Base-by-base conservation (phyloP, 345 rosid genomes). In the Gossypium stocksii region DNA sequence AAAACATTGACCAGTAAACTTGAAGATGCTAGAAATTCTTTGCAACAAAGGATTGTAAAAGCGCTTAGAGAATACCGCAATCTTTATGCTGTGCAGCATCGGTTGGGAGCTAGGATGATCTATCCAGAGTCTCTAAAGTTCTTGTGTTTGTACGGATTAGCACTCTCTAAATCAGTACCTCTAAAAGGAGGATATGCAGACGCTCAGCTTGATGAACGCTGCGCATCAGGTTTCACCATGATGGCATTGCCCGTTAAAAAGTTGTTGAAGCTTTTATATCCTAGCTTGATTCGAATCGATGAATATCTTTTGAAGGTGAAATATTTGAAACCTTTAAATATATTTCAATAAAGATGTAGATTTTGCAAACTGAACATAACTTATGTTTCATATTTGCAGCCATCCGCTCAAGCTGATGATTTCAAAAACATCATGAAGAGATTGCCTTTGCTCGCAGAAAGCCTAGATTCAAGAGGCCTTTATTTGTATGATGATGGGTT, bases 171-270 rank as follows among this genome's bases (percentile, higher is more conserved):
- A 84, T 96, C 98, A 76, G 77, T 85, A 53, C 85, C 91, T 57
- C 93, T 96, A 27, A 89, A 84, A 76, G 98, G 97, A 88, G 97
- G 97, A 58, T 89, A 88, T 75, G 93, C 89, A 41, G 99, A 96
- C 86, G 88, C 83, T 78, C 83, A 83, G 74, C 95, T 96, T 65
- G 99, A 96, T 71, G 99, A 93, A 75, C 97, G 97, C 65, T 90
- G 95, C 83, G 97, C 98, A 22, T 95, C 91, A 23, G 97, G 99
- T 73, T 88, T 83, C 83, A 91, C 97, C n/a, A 87, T 90, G 95
- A 91, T 93, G 98, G 92, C 98, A 43, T 80, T 96, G 72, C 97
- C 99, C 65, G 97, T 90, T 44, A 90, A 91, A 77, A 91, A 81
- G 67, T 82, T 96, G 82, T 72, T 96, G 87, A 91, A 96, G 80